Conservation (phyloP, 345 rosid species). For the Rhodamnia argentea region DNA sequence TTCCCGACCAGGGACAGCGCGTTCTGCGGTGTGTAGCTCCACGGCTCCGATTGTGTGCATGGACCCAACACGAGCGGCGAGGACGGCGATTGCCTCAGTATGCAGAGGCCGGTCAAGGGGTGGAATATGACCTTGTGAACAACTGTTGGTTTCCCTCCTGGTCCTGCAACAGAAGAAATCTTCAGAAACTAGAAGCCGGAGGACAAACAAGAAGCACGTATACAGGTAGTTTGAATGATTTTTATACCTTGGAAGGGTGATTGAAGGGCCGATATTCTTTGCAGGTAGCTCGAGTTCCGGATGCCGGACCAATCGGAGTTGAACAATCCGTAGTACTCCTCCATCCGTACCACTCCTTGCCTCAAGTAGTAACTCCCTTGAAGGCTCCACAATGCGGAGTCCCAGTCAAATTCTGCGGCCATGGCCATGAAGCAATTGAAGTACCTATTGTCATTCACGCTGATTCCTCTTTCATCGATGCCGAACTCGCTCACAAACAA, state of each 20-base stretch:
- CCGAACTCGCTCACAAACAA: constrained; percentile 74
- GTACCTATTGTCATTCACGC: constrained; percentile 46
- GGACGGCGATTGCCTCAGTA: background rate
- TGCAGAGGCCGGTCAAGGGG: constrained; percentile 10
- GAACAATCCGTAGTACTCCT: constrained; percentile 56
- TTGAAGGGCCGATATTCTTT: constrained; percentile 40
- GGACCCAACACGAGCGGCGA: constrained; percentile 2
- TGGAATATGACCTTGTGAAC: constrained; percentile 12
- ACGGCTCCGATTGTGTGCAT: constrained; percentile 4
- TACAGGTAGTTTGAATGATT: background rate
- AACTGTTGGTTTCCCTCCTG: background rate
- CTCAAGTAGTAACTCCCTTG: constrained; percentile 76
- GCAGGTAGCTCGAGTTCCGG: constrained; percentile 44
- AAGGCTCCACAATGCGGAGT: constrained; percentile 75
- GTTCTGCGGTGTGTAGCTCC: constrained; percentile 3
- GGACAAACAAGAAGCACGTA: background rate
- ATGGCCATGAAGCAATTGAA: constrained; percentile 52
- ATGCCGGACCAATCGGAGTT: constrained; percentile 48
- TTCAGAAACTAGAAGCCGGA: background rate
- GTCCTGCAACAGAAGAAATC: constrained; percentile 3
- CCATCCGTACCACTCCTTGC: constrained; percentile 44
- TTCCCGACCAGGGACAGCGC: background rate
- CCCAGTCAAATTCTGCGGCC: constrained; percentile 68
- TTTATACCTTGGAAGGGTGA: constrained; percentile 13
- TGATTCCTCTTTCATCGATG: constrained; percentile 42